These are phyloP conservation scores for Hysterium pulicare DNA, from an alignment of 2,329 filamentous ascomycete genomes.

Conservation along the genomic window DNA sequence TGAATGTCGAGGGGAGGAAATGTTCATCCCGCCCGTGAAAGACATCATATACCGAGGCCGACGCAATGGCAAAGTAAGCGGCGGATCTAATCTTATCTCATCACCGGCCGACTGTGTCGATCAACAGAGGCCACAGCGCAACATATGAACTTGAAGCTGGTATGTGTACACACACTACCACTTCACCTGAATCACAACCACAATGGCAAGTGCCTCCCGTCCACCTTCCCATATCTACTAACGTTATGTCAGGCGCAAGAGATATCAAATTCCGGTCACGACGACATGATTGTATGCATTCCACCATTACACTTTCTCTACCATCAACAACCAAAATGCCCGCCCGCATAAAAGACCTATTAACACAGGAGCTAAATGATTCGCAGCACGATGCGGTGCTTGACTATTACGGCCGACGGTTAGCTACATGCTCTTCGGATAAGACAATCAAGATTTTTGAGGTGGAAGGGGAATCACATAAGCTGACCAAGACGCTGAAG, in stretches of 20 bases:
- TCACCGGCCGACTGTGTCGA: neutral
- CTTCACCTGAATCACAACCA: neutral
- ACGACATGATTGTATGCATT: constrained; percentile 97
- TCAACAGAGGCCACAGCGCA: neutral
- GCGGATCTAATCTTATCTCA: constrained; percentile 5
- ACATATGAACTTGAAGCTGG: neutral
- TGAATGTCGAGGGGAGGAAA: neutral
- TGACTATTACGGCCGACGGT: constrained; percentile 94
- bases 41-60: neutral
- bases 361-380: constrained; percentile 32
- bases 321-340: constrained; percentile 3
- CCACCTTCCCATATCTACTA: neutral
- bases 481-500: constrained; percentile 87
- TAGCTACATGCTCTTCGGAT: constrained; percentile 96
- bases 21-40: neutral
- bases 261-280: constrained; percentile 83
- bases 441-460: constrained; percentile 99
- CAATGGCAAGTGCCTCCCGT: constrained; percentile 2
- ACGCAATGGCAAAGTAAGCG: neutral
- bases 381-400: constrained; percentile 91
- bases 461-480: constrained; percentile 88
- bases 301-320: constrained; percentile 4
- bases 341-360: constrained; percentile 12
- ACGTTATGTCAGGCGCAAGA: constrained; percentile 61
- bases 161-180: neutral